Evolutionary conservation across 768 basidiomycete genomes (phyloP), one percentile per base, ranked within the genome.

Genomic region (Melanogaster broomeanus): DNA sequence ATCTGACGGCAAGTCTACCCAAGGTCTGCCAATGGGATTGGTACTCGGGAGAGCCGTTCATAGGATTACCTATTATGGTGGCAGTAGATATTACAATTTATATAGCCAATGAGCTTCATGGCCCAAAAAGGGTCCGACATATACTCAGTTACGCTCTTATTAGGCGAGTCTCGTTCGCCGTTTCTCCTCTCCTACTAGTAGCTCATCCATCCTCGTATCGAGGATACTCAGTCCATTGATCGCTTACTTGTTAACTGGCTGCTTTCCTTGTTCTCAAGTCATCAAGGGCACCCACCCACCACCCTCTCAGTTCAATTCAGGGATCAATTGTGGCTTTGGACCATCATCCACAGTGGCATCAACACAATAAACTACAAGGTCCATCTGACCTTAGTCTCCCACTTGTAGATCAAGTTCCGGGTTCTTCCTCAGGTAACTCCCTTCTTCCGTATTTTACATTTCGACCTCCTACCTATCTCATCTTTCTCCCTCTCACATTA

Each of bases 321-420:
- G 35, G 47, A 55, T 41, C 43, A 47, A 47, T 47, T 39, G 45
- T 41, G 49, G 48, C 31, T 47, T 54, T 56, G 57, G 57, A 48
- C 55, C 44, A 30, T 27, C 44, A 30, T 27, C 39, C 42, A 49
- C 35, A 33, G 50, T 40, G 47, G 47, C 43, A 46, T 21, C 37
- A 31, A 49, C 42, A 58, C 50, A 52, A 56, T 52, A 56, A 49
- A 43, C 46, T 45, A 49, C 46, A 40, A 38, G 48, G 30, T 45
- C 45, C 46, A 42, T 53, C 53, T 51, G 31, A 45, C 49, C 13
- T 43, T 27, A 37, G 47, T 45, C 47, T 45, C 27, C 28, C 54
- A 46, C 57, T 31, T 30, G 55, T 52, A 55, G 57, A 51, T 28
- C 38, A 49, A 56, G 46, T 37, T 27, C 38, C 42, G 21, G 31